Evolutionary conservation across 495 filamentous ascomycete species (phyloP), one percentile per base, ranked within the genome.

Genomic region (Aspergillus diversus): DNA sequence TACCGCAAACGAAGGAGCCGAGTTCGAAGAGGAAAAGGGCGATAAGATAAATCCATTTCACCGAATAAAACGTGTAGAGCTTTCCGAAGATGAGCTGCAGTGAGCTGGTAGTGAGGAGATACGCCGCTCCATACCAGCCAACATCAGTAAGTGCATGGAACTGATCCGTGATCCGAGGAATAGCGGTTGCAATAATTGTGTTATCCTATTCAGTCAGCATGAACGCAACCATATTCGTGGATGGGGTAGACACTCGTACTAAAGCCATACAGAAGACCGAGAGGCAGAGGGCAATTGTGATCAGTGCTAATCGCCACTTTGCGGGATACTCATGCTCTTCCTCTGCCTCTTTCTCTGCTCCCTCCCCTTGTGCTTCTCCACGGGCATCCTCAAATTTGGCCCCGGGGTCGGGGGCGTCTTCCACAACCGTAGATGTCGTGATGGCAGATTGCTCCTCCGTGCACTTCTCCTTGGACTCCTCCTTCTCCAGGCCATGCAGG

Each of bases 1-100:
- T 83, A 47, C 86, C 92, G 69, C 90, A 95, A 51, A 96, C 71
- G 27, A 88, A 73, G 17, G 84, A 83, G 21, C 87, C 88, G 35
- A 87, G 68, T 67, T 88, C 87, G 63, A 89, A 90, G 35, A 89
- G 33, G 0, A 67, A 15, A 4, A 93, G 82, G 49, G 87, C 84
- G 12, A 67, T 60, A 4, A 92, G 71, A 71, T 86, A 93, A 8
- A 86, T 72, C 54, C 66, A 75, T 71, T 89, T 84, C 12, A 82
- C 67, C 31, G 73, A 66, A 70, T 86, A 89, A 76, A 89, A 86
- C n/a, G 80, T 84, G 75, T 91, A 92, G 43, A 90, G 69, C 57
- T 83, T 83, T 61, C 89, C 89, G 61, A 60, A 84, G 15, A 81
- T 47, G 9, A 78, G 77, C 50, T 82, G 75, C 59, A 84, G 80